Base-by-base conservation (phyloP, 2,329 filamentous ascomycete genomes). In the Cladobotryum protrusum region DNA sequence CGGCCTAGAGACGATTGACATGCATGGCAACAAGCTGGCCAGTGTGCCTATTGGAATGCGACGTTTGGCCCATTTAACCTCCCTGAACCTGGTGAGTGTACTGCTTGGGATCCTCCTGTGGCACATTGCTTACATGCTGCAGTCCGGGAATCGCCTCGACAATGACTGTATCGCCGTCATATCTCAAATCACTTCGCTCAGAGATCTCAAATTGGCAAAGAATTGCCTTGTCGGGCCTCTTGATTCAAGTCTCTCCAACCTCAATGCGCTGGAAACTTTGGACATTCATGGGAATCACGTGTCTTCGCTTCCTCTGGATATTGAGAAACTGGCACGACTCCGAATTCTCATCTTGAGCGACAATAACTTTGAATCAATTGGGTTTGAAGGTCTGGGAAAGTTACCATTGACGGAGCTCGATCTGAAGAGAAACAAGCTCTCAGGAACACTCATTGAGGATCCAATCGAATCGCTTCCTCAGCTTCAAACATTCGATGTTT, bases 231-330 rank as follows among this genome's bases (percentile, higher is more conserved):
- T 81, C 43, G 89, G 88, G 0, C 72, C 79, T 1, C 69, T 96
- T 3, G 78, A 85, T 41, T 62, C 79, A 0, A 75, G 72, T n/a
- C 74, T 96, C 32, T 72, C 78, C 18, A 75, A 75, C 5, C 73
- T 97, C 14, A 71, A 67, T 34, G 82, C 83, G 45, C 74, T 99
- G 1, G 90, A 96, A 64, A 77, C 83, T 15, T 73, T 97, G 8
- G 91, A 97, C 55, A 62, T 97, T 8, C 87, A 89, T 55, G 79
- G 80, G 13, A 99, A 99, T 67, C 81, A 82, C 53, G 75, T 99
- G 17, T 82, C 84, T 7, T 74, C 76, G 1, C 72, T 99, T 14
- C 88, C 90, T 0, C 69, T 77, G 9, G 78, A 79, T 12, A 63
- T 96, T 2, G 76, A 77, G n/a, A 78, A 80, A 24, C 77, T 97